phyloP scores from a whole-genome alignment of 768 basidiomycete species.

The Termitomyces sp. region DNA sequence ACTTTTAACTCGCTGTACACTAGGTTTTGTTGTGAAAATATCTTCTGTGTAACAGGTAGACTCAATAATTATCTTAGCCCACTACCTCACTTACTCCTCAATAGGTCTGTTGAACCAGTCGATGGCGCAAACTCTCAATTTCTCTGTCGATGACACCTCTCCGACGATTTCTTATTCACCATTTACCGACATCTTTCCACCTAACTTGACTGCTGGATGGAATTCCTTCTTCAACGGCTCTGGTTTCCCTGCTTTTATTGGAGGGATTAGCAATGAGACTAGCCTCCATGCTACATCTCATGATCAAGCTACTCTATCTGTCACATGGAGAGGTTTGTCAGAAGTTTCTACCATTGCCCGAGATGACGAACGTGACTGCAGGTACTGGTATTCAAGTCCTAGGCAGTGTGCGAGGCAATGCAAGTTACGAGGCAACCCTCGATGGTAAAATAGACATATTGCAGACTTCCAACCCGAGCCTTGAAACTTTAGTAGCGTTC shows the following conservation, averaged over 20 bases:
- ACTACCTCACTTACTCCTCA: not conserved
- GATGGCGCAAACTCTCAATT: conserved; percentile 13
- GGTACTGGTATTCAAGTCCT: conserved; percentile 60
- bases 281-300: conserved; percentile 59
- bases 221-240: conserved; percentile 52
- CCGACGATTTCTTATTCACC: conserved; percentile 59
- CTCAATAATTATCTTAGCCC: no score
- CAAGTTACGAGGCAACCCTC: conserved; percentile 42
- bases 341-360: not conserved
- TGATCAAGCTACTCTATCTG: conserved; percentile 47
- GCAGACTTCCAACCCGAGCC: conserved; percentile 17
- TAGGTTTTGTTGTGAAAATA: no score
- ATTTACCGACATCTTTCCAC: conserved; percentile 45
- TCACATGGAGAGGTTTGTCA: conserved; percentile 60
- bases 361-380: conserved; percentile 18
- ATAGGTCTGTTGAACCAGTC: not conserved
- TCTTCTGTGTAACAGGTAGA: not conserved
- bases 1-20: not conserved
- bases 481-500: conserved; percentile 45
- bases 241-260: conserved; percentile 36
- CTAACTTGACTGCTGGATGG: conserved; percentile 57
- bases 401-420: conserved; percentile 38
- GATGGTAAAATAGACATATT: conserved; percentile 32
- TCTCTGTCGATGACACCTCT: conserved; percentile 57
- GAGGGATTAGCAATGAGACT: conserved; percentile 45